Evolutionary conservation across 805 yeast genomes (phyloP).

Genomic region (Ogataea pilisensis): DNA sequence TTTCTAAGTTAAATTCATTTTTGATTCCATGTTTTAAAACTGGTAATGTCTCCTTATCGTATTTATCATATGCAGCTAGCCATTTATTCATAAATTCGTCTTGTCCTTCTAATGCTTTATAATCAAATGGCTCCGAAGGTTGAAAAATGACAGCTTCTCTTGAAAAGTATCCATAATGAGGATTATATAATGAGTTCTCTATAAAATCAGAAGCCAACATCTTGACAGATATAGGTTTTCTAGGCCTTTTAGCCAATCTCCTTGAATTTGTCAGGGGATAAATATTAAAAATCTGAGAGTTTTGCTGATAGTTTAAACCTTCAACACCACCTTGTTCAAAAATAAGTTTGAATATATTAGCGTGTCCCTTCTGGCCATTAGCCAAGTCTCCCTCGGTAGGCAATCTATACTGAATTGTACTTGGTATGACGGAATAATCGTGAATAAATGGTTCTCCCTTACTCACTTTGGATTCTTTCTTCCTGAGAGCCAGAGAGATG

Average conservation of each 20-base stretch:
- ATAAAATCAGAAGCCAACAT: slow-evolving; percentile 79
- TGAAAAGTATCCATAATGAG: slow-evolving; percentile 77
- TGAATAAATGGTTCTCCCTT: slow-evolving; percentile 25
- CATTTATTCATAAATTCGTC: slow-evolving; percentile 71
- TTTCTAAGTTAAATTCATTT: slow-evolving; percentile 22
- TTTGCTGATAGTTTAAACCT: slow-evolving; percentile 31
- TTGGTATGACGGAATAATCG: slow-evolving; percentile 32
- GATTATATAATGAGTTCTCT: slow-evolving; percentile 80
- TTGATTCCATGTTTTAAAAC: slow-evolving; percentile 17
- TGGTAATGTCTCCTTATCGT: slow-evolving; percentile 34
- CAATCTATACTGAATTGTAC: slow-evolving; percentile 26
- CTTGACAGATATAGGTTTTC: slow-evolving; percentile 57
- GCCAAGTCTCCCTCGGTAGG: slow-evolving; percentile 22
- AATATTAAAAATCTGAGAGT: slow-evolving; percentile 34
- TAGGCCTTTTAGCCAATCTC: slow-evolving; percentile 32
- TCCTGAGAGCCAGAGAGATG: neutral
- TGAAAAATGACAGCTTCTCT: slow-evolving; percentile 75
- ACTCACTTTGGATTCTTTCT: neutral
- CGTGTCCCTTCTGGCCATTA: slow-evolving; percentile 16
- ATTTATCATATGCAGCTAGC: slow-evolving; percentile 56
- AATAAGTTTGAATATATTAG: slow-evolving; percentile 22
- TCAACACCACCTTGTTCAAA: slow-evolving; percentile 35
- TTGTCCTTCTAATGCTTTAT: slow-evolving; percentile 49
- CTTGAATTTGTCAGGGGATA: slow-evolving; percentile 40
- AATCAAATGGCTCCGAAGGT: slow-evolving; percentile 61